phyloP scores from a whole-genome alignment of 73 alveolate species.

The Stentor roeselii region DNA sequence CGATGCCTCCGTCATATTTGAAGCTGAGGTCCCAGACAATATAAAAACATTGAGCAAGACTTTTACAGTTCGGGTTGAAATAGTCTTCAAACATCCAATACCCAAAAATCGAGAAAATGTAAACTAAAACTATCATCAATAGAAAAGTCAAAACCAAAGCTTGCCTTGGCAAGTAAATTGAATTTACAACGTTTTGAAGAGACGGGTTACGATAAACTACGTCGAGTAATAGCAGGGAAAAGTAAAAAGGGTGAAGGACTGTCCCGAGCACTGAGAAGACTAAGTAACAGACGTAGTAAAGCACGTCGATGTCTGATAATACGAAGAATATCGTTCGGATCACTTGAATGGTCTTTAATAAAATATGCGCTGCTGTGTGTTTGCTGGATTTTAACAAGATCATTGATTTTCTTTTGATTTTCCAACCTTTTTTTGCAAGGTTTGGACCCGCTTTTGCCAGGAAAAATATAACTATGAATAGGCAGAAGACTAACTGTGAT shows the following conservation, averaged over 20 bases:
- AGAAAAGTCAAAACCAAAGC: conserved; percentile 48
- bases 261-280: conserved; percentile 47
- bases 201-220: conserved; percentile 52
- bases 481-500: conserved; percentile 37
- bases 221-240: conserved; percentile 50
- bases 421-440: conserved; percentile 53
- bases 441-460: conserved; percentile 49
- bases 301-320: conserved; percentile 40
- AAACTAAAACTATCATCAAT: conserved; percentile 44
- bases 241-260: conserved; percentile 51
- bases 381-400: not conserved
- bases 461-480: conserved; percentile 45
- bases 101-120: conserved; percentile 48
- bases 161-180: conserved; percentile 51
- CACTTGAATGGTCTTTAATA: conserved; percentile 26
- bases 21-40: conserved; percentile 23
- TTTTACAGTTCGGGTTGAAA: conserved; percentile 2
- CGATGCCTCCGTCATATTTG: conserved; percentile 68
- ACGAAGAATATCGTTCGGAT: conserved; percentile 33
- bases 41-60: not conserved
- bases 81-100: conserved; percentile 27
- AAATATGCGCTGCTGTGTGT: not conserved
- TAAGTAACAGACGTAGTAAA: conserved; percentile 41
- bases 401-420: not conserved
- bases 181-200: conserved; percentile 50